Conservation (phyloP, 352 stramenopile species). For the Globisporangium megalacanthum region DNA sequence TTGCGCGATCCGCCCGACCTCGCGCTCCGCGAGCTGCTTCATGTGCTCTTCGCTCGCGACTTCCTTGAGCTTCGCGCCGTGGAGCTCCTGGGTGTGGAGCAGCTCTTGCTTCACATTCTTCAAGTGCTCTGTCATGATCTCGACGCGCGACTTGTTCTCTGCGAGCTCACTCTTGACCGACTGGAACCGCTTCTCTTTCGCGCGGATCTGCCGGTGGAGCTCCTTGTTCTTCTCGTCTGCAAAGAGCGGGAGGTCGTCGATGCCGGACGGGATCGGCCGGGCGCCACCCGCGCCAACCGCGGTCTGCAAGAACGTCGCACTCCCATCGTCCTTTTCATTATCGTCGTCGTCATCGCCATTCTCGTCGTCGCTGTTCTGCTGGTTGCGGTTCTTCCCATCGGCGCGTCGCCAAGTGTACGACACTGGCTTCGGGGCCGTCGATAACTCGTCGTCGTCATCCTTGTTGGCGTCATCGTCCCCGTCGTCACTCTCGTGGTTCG, state of each 20-base stretch:
- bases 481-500: slow-evolving; percentile 8
- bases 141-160: slow-evolving; percentile 87
- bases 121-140: slow-evolving; percentile 95
- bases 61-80: slow-evolving; percentile 91
- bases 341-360: slow-evolving; percentile 22
- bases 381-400: slow-evolving; percentile 31
- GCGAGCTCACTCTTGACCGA: slow-evolving; percentile 55
- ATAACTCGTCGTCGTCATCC: slow-evolving; percentile 3
- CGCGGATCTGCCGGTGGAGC: slow-evolving; percentile 73
- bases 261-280: slow-evolving; percentile 58
- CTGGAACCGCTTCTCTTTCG: slow-evolving; percentile 69
- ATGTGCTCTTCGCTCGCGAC: slow-evolving; percentile 93
- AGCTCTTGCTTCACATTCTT: slow-evolving; percentile 96
- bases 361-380: slow-evolving; percentile 22
- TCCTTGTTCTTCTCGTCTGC: slow-evolving; percentile 84
- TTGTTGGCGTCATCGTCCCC: slow-evolving; percentile 7
- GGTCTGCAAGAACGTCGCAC: slow-evolving; percentile 1
- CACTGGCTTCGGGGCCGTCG: slow-evolving; percentile 9
- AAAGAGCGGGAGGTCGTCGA: slow-evolving; percentile 88
- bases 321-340: slow-evolving; percentile 16
- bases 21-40: slow-evolving; percentile 84
- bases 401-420: slow-evolving; percentile 66
- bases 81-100: slow-evolving; percentile 90
- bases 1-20: slow-evolving; percentile 81
- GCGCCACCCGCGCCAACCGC: neutral